These are phyloP conservation scores for Barnettozyma hawaiiensis DNA, from an alignment of 1,139 yeast genomes.

Conservation along the genomic window DNA sequence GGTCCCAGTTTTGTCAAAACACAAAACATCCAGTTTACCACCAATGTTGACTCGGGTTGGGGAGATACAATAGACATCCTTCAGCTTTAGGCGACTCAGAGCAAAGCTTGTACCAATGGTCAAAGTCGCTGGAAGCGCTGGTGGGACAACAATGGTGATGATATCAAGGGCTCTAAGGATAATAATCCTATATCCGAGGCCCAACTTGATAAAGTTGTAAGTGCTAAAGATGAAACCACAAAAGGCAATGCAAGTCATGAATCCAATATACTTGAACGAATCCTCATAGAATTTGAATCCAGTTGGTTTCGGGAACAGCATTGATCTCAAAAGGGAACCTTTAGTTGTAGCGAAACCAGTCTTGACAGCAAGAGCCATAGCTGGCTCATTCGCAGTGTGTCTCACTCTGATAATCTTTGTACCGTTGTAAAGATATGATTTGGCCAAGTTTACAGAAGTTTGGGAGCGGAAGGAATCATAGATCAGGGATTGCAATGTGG, in stretches of 20 bases:
- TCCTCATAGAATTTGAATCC: slow-evolving; percentile 92
- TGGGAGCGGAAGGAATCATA: slow-evolving; percentile 47
- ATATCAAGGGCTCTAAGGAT: slow-evolving; percentile 86
- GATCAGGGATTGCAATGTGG: slow-evolving; percentile 49
- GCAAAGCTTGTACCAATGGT: slow-evolving; percentile 97
- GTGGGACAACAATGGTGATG: slow-evolving; percentile 95
- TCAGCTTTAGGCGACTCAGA: slow-evolving; percentile 60
- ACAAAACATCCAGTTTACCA: slow-evolving; percentile 83
- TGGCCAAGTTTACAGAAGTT: slow-evolving; percentile 62
- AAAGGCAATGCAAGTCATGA: slow-evolving; percentile 82
- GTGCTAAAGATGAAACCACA: slow-evolving; percentile 83
- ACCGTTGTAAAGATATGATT: slow-evolving; percentile 78
- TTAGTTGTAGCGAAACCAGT: slow-evolving; percentile 95
- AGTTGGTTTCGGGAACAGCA: slow-evolving; percentile 92
- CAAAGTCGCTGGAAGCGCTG: slow-evolving; percentile 94
- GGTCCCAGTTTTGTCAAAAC: slow-evolving; percentile 97
- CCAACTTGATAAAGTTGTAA: slow-evolving; percentile 71
- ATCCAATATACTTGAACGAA: slow-evolving; percentile 92
- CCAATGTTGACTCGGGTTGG: slow-evolving; percentile 94
- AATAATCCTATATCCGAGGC: slow-evolving; percentile 63
- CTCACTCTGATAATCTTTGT: slow-evolving; percentile 83
- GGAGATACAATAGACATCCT: slow-evolving; percentile 78
- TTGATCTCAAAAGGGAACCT: slow-evolving; percentile 90
- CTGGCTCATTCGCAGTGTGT: slow-evolving; percentile 47
- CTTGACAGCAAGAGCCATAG: slow-evolving; percentile 79